Evolutionary conservation across 2,329 filamentous ascomycete genomes (phyloP).

Genomic region (Aspergillus sclerotialis): DNA sequence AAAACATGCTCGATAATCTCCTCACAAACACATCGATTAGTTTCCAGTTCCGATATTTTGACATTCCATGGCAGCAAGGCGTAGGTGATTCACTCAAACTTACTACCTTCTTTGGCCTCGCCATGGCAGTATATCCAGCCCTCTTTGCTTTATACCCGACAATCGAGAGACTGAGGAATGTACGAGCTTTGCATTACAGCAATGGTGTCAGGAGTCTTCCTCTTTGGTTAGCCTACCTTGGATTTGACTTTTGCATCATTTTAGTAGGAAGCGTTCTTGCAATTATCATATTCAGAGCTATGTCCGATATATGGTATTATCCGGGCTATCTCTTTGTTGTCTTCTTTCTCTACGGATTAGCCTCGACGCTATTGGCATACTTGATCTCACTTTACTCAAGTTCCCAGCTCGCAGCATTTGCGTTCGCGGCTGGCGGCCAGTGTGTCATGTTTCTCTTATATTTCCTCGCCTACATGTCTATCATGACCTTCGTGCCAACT

Average conservation of each 20-base stretch:
- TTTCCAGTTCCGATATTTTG: constrained; percentile 68
- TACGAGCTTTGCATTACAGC: constrained; percentile 81
- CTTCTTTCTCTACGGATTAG: constrained; percentile 72
- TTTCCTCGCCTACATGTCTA: constrained; percentile 62
- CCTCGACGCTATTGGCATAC: constrained; percentile 70
- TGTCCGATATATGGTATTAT: constrained; percentile 63
- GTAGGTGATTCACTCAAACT: constrained; percentile 71
- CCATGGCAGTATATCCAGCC: constrained; percentile 69
- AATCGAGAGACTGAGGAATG: constrained; percentile 69
- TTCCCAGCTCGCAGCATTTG: constrained; percentile 77
- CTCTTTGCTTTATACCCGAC: constrained; percentile 88
- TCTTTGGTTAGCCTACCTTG: constrained; percentile 75
- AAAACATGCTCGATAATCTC: constrained; percentile 61
- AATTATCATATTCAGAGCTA: constrained; percentile 61
- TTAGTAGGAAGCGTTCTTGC: constrained; percentile 59
- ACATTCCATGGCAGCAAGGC: constrained; percentile 61
- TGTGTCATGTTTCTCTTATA: constrained; percentile 65
- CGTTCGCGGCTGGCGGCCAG: constrained; percentile 71
- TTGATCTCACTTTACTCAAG: constrained; percentile 71
- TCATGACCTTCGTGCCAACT: constrained; percentile 67
- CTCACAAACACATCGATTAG: constrained; percentile 62
- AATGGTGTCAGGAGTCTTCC: constrained; percentile 79
- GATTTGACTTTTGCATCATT: constrained; percentile 73
- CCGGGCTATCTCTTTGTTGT: constrained; percentile 76
- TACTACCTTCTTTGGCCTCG: constrained; percentile 73